Base-by-base conservation (phyloP, 805 yeast species). In the Clavispora santaluciae region DNA sequence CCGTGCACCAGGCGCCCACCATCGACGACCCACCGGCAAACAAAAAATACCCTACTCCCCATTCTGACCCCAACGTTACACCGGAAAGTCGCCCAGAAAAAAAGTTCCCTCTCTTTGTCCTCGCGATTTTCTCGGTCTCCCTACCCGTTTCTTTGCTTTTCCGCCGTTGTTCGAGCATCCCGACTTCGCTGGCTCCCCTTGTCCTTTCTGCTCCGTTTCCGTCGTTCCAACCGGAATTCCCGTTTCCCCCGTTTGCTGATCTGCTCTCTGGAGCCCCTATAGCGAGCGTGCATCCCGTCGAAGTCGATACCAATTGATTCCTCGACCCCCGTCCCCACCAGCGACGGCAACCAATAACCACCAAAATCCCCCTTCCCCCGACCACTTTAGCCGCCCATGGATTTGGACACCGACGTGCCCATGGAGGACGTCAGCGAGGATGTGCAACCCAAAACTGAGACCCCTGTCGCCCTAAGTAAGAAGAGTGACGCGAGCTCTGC, bases 371-470 rank as follows among this genome's bases (percentile, higher is more conserved):
- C 24, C 6, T 25, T 6, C 24, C 21, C 18, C 36, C 36, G 11
- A 21, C 15, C 23, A 21, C 23, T n/a, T 22, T 22, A 33, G 20
- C 20, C 26, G 16, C 21, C 36, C 33, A 84, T 83, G 90, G 89
- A 83, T 51, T 69, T 81, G 61, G 91, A 85, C 59, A 75, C 84
- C 41, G 95, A 85, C 60, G 83, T 83, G 44, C 89, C 85, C 50
- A 85, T 85, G 93, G 90, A 83, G 61, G 93, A 85, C 56, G 88
- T 83, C 43, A 67, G 73, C 46, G 78, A 69, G 50, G 70, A 69
- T 44, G 72, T 66, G 51, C 66, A 50, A 51, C 61, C 53, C 20
- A 63, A 71, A 36, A 56, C 59, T 22, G 48, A 28, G 20, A 20
- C 33, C 50, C 39, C 59, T 57, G 29, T 55, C 57, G 47, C 59